phyloP scores from a whole-genome alignment of 768 basidiomycete species.

The Lactarius deliciosus region DNA sequence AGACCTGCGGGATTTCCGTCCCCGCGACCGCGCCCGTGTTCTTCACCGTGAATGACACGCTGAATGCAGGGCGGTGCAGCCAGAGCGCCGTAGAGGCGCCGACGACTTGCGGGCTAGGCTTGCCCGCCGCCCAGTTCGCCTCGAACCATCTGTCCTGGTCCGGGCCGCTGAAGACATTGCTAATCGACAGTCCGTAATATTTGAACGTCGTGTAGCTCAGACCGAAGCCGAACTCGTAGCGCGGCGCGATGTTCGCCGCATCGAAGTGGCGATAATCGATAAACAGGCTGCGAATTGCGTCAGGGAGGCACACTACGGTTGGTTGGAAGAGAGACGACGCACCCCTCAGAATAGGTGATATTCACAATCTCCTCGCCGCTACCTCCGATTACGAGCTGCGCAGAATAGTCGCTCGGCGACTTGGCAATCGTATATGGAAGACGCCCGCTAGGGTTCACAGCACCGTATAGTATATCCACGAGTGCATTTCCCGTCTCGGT shows the following conservation, averaged over 20 bases:
- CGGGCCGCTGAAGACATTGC: slow-evolving; percentile 37
- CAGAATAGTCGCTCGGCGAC: slow-evolving; percentile 49
- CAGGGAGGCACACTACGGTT: neutral
- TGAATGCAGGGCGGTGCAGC: slow-evolving; percentile 65
- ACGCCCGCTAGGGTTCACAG: slow-evolving; percentile 69
- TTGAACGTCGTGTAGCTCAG: slow-evolving; percentile 81
- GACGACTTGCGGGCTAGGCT: slow-evolving; percentile 51
- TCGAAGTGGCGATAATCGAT: slow-evolving; percentile 44
- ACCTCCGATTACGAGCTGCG: slow-evolving; percentile 38
- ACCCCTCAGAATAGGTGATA: slow-evolving; percentile 64
- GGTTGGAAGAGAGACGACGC: slow-evolving; percentile 20
- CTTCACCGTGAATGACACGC: slow-evolving; percentile 59
- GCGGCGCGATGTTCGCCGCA: slow-evolving; percentile 66
- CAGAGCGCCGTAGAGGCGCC: slow-evolving; percentile 66
- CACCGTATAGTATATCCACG: slow-evolving; percentile 77
- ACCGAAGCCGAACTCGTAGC: slow-evolving; percentile 89
- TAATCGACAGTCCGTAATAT: slow-evolving; percentile 59
- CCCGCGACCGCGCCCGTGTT: slow-evolving; percentile 66
- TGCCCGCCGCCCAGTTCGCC: slow-evolving; percentile 59
- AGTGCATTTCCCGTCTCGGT: slow-evolving; percentile 66
- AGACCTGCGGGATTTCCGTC: slow-evolving; percentile 78
- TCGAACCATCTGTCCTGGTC: slow-evolving; percentile 43
- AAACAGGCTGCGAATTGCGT: slow-evolving; percentile 29
- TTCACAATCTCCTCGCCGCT: slow-evolving; percentile 37
- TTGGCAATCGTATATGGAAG: slow-evolving; percentile 77